Base-by-base conservation (phyloP, 2,329 filamentous ascomycete species). In the Epichloe brachyelytri region DNA sequence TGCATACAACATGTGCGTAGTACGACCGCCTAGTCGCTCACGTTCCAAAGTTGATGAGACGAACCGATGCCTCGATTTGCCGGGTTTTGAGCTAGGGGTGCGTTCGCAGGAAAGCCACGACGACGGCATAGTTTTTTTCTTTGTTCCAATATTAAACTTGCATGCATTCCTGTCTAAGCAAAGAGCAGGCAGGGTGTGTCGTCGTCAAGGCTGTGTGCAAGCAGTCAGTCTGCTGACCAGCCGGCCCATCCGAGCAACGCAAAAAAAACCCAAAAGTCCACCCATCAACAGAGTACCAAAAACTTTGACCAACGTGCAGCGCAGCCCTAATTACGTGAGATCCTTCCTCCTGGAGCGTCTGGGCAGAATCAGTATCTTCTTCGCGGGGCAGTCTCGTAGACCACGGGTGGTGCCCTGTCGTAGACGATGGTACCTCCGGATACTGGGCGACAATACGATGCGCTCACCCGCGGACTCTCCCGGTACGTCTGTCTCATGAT, bases 391-490 rank as follows among this genome's bases (percentile, higher is more conserved):
- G 48, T 34, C 33, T 38, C 44, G 39, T 52, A 47, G 19, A 50
- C 47, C n/a, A 49, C 46, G 7, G 38, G 44, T n/a, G 44, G 38
- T 19, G 36, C 38, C 52, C 64, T 60, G 58, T 71, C 68, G 51
- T 73, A 72, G 30, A 73, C 64, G 30, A 75, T 65, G 14, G 54
- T 26, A 61, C 57, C 44, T 54, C 58, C 55, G 61, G 61, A 37
- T 12, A 38, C 45, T 19, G 48, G 48, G 34, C 47, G 45, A 44
- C 40, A 20, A 14, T 46, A 51, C 57, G 62, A 51, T 50, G 63
- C 62, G 64, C 71, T 73, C 46, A 69, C 63, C 34, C 70, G 65
- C 39, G 72, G 73, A 56, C 69, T 71, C 54, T 65, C 63, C 52
- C 59, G 62, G 60, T 69, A 67, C 4, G 65, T 65, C 49, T 61